Evolutionary conservation across 2,329 filamentous ascomycete species (phyloP).

Genomic region (Pleomassaria siparia): DNA sequence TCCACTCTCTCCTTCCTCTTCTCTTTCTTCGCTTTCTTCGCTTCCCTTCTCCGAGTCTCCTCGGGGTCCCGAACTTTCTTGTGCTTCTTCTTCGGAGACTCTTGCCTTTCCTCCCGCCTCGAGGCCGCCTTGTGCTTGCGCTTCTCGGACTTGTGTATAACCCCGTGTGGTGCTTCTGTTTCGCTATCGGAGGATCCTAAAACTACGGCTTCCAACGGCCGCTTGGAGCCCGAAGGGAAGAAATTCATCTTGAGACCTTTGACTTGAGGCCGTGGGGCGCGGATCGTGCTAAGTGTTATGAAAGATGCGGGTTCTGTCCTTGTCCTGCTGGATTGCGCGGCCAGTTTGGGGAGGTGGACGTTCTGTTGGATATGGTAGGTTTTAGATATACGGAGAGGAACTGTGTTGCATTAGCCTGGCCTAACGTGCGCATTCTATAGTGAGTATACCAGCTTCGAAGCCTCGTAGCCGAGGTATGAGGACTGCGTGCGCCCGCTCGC

Average conservation of each 20-base stretch:
- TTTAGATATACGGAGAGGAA: constrained; percentile 50
- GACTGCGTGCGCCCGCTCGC: constrained; percentile 58
- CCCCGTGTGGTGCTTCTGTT: constrained; percentile 39
- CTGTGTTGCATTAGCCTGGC: constrained; percentile 20
- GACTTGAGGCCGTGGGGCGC: constrained; percentile 64
- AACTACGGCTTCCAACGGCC: constrained; percentile 45
- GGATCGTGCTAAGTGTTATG: constrained; percentile 53
- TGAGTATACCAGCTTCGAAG: constrained; percentile 56
- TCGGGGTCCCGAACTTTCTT: constrained; percentile 41
- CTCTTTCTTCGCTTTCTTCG: constrained; percentile 43
- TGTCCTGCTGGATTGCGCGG: constrained; percentile 43
- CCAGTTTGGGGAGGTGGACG: constrained; percentile 54
- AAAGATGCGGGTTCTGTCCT: constrained; percentile 45
- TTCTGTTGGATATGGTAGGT: constrained; percentile 68
- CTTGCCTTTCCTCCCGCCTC: constrained; percentile 20
- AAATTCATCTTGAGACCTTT: constrained; percentile 68
- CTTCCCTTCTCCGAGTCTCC: constrained; percentile 39
- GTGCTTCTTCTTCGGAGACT: constrained; percentile 41
- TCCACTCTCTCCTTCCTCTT: constrained; percentile 36
- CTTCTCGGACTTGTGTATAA: constrained; percentile 42
- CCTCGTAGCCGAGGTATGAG: constrained; percentile 61
- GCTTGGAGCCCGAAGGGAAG: constrained; percentile 65
- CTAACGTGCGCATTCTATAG: not conserved
- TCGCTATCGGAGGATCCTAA: constrained; percentile 48
- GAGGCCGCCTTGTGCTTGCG: constrained; percentile 40